Evolutionary conservation across 345 rosid genomes (phyloP).

Genomic region (Gossypium turneri): DNA sequence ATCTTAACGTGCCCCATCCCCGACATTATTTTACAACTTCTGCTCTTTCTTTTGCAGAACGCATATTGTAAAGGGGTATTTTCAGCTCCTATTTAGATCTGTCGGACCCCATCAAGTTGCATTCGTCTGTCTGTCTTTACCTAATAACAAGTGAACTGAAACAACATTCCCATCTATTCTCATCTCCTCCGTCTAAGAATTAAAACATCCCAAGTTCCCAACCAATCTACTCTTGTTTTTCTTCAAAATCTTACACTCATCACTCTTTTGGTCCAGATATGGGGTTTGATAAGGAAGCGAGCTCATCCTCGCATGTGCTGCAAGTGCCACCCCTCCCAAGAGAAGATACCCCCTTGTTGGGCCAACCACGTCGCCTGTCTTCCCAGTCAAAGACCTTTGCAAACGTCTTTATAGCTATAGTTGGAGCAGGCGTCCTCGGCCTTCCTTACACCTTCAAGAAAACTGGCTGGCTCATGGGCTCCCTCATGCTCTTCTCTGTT

Average conservation of each 20-base stretch:
- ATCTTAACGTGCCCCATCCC: not conserved
- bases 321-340: slow-evolving; percentile 25
- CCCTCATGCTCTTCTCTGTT: slow-evolving; percentile 52
- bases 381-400: slow-evolving; percentile 66
- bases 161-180: not conserved
- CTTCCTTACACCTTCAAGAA: slow-evolving; percentile 75
- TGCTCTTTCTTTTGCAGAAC: not conserved
- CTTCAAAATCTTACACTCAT: not conserved
- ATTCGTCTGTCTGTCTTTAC: not conserved
- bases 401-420: slow-evolving; percentile 67
- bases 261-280: slow-evolving; percentile 4
- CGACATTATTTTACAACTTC: not conserved
- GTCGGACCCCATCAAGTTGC: not conserved
- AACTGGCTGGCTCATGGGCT: slow-evolving; percentile 67
- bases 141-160: no score
- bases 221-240: not conserved
- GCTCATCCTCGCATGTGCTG: slow-evolving; percentile 33
- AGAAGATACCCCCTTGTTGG: slow-evolving; percentile 40
- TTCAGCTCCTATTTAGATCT: not conserved
- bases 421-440: slow-evolving; percentile 73
- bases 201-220: not conserved
- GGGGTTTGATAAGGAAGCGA: slow-evolving; percentile 32
- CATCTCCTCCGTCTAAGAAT: not conserved
- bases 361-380: slow-evolving; percentile 31
- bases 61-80: not conserved